Evolutionary conservation across 257 asterid genomes (phyloP), one percentile per base, ranked within the genome.

Genomic region (Eucommia ulmoides): DNA sequence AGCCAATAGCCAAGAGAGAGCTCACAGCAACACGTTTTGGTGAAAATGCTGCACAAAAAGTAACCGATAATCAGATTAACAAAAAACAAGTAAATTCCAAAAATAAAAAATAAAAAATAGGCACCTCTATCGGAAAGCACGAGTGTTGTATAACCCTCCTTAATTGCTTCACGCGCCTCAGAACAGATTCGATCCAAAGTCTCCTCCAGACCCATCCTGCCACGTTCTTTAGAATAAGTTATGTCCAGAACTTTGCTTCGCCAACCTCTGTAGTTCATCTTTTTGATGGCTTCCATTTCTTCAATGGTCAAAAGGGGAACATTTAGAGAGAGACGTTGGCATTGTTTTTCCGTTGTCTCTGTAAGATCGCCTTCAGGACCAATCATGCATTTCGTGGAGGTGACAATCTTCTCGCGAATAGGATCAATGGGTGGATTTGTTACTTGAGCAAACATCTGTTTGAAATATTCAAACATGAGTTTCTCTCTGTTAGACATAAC

Each of bases 311-410:
- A 65, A 23, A 91, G 77, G 45, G 98, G 93, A 12, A 96, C 94
- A 72, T 86, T 86, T 48, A 91, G 80, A 5, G 98, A 83, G 62
- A 91, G 75, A 52, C 98, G 96, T 49, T 73, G 93, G 47, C 98
- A 91, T 61, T 91, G 98, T 67, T 83, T 93, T 68, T 91, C 98
- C 7, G 98, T 86, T 61, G 94, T 78, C 70, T 91, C 98, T 8
- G 98, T 86, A 24, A 86, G 96, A 74, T 91, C 98, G 15, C 96
- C 96, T 74, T 91, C 98, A 8, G 98, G 98, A 46, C 98, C 98
- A n/a, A 91, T 56, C 98, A 91, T 91, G 66, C 98, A 91, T 55
- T 86, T 83, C 81, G 68, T 86, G 41, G 98, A 91, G 66, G 98
- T 91, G 62, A 91, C 98, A 58, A 91, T 91, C 79, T 86, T 91